Evolutionary conservation across 176 grass and related monocot species (phyloP).

Genomic region (Leersia perrieri): DNA sequence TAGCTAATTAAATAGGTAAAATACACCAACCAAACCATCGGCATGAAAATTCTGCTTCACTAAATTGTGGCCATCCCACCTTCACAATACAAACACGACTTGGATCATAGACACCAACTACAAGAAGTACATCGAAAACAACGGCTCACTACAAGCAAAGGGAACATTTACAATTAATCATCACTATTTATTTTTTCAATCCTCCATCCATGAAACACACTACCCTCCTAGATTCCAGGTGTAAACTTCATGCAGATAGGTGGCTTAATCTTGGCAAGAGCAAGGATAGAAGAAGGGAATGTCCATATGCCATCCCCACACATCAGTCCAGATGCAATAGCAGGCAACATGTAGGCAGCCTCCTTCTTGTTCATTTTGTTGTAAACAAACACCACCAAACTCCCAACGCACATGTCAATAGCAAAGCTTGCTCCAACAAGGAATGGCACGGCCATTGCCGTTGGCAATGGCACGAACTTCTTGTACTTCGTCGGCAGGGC

Average conservation of each 20-base stretch:
- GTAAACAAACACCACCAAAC: conserved; percentile 59
- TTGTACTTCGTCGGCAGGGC: conserved; percentile 46
- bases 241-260: conserved; percentile 90
- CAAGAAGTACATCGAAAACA: not conserved
- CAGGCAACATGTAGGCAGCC: conserved; percentile 67
- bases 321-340: conserved; percentile 78
- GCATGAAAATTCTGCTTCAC: not conserved
- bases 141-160: not conserved
- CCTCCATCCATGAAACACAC: not conserved
- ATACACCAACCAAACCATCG: not conserved
- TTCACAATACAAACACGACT: not conserved
- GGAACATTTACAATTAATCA: not conserved
- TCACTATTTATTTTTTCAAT: not conserved
- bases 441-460: conserved; percentile 95
- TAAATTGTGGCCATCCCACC: not conserved
- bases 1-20: not conserved
- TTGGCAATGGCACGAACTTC: conserved; percentile 60
- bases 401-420: conserved; percentile 77
- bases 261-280: conserved; percentile 77
- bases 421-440: conserved; percentile 81
- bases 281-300: conserved; percentile 75
- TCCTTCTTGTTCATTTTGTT: conserved; percentile 60
- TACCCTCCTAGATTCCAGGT: conserved; percentile 29
- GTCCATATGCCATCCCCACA: conserved; percentile 93
- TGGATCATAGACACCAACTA: not conserved